Conservation (phyloP, 2,329 filamentous ascomycete genomes). For the Aspergillus luchuensis region DNA sequence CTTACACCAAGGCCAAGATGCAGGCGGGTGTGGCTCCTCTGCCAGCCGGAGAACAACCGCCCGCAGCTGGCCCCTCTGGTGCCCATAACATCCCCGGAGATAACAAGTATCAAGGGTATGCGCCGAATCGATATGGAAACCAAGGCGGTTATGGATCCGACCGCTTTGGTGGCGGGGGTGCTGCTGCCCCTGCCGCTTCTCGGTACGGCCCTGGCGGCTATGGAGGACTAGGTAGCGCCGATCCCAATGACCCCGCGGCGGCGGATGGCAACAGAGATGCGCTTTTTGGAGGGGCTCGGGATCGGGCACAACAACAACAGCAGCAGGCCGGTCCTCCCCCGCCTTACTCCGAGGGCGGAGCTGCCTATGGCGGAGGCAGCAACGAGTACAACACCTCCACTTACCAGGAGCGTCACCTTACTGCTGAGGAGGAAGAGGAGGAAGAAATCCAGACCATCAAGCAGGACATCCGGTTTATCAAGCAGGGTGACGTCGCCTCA, state of each 20-base stretch:
- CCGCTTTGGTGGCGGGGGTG: conserved; percentile 53
- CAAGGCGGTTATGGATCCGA: conserved; percentile 55
- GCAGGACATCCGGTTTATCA: conserved; percentile 72
- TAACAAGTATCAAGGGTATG: conserved; percentile 46
- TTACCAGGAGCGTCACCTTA: conserved; percentile 74
- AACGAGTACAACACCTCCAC: conserved; percentile 41
- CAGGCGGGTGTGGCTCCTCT: conserved; percentile 43
- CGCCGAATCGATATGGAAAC: conserved; percentile 56
- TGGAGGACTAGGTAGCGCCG: conserved; percentile 55
- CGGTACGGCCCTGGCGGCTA: conserved; percentile 56
- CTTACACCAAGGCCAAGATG: conserved; percentile 56
- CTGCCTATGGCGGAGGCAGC: conserved; percentile 37
- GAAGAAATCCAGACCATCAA: conserved; percentile 72
- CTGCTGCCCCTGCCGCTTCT: conserved; percentile 44
- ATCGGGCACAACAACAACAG: conserved; percentile 51
- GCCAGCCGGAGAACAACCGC: conserved; percentile 35
- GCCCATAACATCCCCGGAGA: conserved; percentile 35
- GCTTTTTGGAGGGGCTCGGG: conserved; percentile 60
- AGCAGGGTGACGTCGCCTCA: conserved; percentile 73
- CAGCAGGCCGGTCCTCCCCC: conserved; percentile 31
- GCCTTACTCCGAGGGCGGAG: conserved; percentile 28
- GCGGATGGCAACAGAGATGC: conserved; percentile 58
- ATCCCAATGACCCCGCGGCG: conserved; percentile 52
- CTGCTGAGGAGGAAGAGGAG: conserved; percentile 76
- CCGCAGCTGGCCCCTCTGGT: conserved; percentile 26